These are phyloP conservation scores for Malus sieversii DNA, from an alignment of 306 rosid species.

Conservation along the genomic window DNA sequence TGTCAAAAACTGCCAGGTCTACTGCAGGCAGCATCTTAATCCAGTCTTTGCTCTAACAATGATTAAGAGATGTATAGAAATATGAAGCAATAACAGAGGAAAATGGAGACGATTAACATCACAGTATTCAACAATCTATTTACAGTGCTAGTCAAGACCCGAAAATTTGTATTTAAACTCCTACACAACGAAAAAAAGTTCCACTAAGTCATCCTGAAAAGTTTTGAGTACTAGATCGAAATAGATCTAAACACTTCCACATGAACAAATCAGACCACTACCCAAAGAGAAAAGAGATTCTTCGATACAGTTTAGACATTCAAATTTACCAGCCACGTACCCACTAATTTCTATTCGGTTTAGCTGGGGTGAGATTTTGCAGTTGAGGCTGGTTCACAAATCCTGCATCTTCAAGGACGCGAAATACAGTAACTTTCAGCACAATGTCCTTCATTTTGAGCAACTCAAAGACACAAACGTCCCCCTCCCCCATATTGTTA, in stretches of 20 bases:
- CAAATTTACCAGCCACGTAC: not conserved
- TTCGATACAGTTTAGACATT: conserved; percentile 29
- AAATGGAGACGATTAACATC: conserved; percentile 2
- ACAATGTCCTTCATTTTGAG: conserved; percentile 57
- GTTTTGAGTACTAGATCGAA: conserved; percentile 30
- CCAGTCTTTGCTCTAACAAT: no score
- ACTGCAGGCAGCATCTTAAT: no score
- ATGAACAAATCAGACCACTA: conserved; percentile 37
- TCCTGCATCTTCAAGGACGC: conserved; percentile 51
- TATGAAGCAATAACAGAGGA: not conserved
- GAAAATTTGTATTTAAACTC: conserved; percentile 2
- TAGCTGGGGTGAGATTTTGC: conserved; percentile 33
- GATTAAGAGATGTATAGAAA: not conserved
- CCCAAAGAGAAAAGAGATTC: conserved; percentile 21
- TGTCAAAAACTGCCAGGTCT: no score
- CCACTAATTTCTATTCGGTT: conserved; percentile 47
- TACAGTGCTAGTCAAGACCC: conserved; percentile 45
- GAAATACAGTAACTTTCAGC: conserved; percentile 73
- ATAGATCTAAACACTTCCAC: conserved; percentile 33
- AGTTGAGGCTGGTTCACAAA: conserved; percentile 29
- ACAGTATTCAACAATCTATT: conserved; percentile 44
- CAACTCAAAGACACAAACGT: conserved; percentile 88
- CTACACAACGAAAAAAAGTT: conserved; percentile 14
- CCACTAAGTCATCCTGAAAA: conserved; percentile 34
- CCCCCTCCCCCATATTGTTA: conserved; percentile 91